Evolutionary conservation across 768 basidiomycete species (phyloP).

Genomic region (Tricholoma matsutake): DNA sequence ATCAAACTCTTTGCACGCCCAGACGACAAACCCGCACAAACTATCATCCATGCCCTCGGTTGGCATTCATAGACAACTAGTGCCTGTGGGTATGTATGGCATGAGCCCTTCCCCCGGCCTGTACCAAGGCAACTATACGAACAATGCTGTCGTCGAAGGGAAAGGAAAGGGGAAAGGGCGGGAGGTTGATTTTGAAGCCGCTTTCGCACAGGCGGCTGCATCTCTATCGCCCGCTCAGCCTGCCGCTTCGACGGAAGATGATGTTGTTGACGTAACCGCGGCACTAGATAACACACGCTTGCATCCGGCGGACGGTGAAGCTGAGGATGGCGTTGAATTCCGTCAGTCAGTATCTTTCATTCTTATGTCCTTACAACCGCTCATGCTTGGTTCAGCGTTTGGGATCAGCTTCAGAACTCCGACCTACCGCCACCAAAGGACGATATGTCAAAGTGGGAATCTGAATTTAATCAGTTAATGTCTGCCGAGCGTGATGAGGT

Average conservation of each 20-base stretch:
- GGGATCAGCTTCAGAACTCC: constrained; percentile 59
- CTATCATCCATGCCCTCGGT: constrained; percentile 35
- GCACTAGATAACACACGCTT: constrained; percentile 38
- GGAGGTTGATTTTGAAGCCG: constrained; percentile 82
- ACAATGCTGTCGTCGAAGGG: constrained; percentile 22
- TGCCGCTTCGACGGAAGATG: constrained; percentile 49
- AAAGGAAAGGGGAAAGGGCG: constrained; percentile 80
- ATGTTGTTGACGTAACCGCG: constrained; percentile 43
- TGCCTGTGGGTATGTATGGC: constrained; percentile 39
- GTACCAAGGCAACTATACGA: constrained; percentile 27
- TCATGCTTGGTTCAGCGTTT: constrained; percentile 41
- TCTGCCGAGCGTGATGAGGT: constrained; percentile 60
- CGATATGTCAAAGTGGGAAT: constrained; percentile 78
- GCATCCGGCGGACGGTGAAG: constrained; percentile 23
- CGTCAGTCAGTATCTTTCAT: constrained; percentile 42
- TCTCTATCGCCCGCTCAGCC: constrained; percentile 42
- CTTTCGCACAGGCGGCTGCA: constrained; percentile 67
- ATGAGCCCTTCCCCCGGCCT: constrained; percentile 28
- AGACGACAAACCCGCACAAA: constrained; percentile 37
- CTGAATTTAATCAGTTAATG: constrained; percentile 81
- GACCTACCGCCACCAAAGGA: constrained; percentile 54
- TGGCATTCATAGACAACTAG: constrained; percentile 33
- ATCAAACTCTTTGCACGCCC: neutral
- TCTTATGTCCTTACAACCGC: neutral
- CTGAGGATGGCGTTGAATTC: constrained; percentile 39